phyloP scores from a whole-genome alignment of 176 grass and related monocot species.

The Secale cereale region DNA sequence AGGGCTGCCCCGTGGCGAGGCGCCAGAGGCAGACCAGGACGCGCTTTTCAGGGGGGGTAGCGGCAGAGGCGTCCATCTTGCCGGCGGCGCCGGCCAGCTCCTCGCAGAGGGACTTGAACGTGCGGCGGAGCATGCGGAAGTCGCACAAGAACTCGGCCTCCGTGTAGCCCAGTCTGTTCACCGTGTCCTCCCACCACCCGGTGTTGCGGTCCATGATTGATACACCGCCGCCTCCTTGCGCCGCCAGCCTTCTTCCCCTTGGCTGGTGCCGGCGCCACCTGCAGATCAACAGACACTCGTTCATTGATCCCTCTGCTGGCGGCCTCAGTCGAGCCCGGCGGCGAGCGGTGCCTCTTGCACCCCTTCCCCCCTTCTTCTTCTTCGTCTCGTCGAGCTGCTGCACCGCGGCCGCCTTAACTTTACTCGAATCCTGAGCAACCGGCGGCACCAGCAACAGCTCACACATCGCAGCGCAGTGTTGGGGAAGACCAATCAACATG shows the following conservation, averaged over 20 bases:
- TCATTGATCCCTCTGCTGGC: not conserved
- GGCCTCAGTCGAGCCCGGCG: not conserved
- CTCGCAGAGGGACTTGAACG: slow-evolving; percentile 74
- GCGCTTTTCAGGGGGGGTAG: slow-evolving; percentile 63
- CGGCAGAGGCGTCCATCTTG: slow-evolving; percentile 56
- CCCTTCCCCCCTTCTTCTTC: not conserved
- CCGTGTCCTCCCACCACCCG: slow-evolving; percentile 52
- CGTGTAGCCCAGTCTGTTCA: slow-evolving; percentile 58
- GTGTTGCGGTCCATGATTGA: not conserved
- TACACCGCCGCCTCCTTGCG: not conserved
- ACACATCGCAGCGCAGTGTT: no score
- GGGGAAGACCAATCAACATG: no score
- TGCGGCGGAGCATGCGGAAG: slow-evolving; percentile 64
- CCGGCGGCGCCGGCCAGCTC: slow-evolving; percentile 53
- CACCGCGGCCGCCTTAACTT: no score
- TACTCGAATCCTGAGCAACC: no score
- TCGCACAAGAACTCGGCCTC: slow-evolving; percentile 64
- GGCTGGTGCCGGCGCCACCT: not conserved
- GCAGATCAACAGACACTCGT: not conserved
- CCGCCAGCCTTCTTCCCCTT: no score
- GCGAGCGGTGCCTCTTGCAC: not conserved
- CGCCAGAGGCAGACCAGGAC: slow-evolving; percentile 84
- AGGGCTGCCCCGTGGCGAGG: slow-evolving; percentile 72
- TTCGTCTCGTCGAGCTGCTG: no score
- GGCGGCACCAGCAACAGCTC: no score